Conservation (phyloP, 2,329 filamentous ascomycete species). For the Cercospora beticola region DNA sequence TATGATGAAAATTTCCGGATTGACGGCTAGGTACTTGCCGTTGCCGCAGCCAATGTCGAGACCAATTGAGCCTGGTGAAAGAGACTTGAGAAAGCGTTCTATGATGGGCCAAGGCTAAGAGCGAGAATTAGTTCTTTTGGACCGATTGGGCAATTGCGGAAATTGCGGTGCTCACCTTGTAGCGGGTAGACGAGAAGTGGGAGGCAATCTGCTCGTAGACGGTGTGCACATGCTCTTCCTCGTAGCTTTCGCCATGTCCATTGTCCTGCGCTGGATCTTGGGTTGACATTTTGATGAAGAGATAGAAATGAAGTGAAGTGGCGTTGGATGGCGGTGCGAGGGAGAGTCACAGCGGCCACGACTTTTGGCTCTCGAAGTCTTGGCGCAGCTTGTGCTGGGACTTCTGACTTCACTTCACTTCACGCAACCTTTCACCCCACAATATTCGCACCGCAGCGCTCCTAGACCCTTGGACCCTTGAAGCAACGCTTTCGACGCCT, state of each 20-base stretch:
- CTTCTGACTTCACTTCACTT: not conserved
- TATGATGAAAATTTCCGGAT: conserved; percentile 73
- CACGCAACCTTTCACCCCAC: not conserved
- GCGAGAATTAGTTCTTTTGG: not conserved
- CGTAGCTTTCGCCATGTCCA: conserved; percentile 60
- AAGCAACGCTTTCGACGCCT: too few species aligned
- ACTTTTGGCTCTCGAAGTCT: not conserved
- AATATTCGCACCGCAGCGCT: too few species aligned
- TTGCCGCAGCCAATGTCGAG: conserved; percentile 95
- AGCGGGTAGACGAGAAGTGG: conserved; percentile 78
- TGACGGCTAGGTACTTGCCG: conserved; percentile 88
- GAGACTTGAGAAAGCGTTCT: conserved; percentile 68
- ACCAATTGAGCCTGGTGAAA: conserved; percentile 71
- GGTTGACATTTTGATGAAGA: not conserved
- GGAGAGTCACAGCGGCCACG: not conserved
- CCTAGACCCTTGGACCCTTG: too few species aligned
- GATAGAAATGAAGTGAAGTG: not conserved
- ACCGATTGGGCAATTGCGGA: not conserved
- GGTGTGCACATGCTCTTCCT: conserved; percentile 81
- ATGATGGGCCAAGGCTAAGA: conserved; percentile 89
- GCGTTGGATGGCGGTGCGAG: not conserved
- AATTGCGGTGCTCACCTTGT: conserved; percentile 53
- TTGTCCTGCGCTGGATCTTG: not conserved
- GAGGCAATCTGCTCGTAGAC: conserved; percentile 87
- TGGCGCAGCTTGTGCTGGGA: not conserved